These are phyloP conservation scores for Ophiostoma triangulosporum DNA, from an alignment of 2,329 filamentous ascomycete genomes.

Conservation along the genomic window DNA sequence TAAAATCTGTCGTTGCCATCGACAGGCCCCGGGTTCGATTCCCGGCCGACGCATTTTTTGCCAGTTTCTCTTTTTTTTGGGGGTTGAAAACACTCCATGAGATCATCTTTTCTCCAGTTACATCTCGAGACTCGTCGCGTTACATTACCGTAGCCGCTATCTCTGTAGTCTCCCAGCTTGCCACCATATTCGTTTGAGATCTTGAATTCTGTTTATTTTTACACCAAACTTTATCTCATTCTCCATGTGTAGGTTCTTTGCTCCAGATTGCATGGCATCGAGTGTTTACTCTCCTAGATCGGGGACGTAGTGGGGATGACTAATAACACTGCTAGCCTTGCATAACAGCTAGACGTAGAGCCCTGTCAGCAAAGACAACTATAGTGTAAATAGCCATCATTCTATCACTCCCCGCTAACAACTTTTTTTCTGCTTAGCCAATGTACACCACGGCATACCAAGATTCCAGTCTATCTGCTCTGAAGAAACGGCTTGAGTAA, in stretches of 20 bases:
- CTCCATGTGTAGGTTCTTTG: too few species aligned
- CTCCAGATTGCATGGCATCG: too few species aligned
- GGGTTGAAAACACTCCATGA: too few species aligned
- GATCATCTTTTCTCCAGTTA: too few species aligned
- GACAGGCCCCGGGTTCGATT: background rate
- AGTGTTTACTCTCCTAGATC: background rate
- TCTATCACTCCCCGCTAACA: slow-evolving; percentile 3
- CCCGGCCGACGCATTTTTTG: background rate
- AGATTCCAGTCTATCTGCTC: background rate
- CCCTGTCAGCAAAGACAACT: background rate
- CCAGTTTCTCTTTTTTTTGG: background rate
- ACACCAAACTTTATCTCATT: too few species aligned
- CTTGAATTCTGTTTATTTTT: too few species aligned
- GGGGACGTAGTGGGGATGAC: background rate
- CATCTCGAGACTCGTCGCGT: too few species aligned
- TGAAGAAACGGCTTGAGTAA: too few species aligned
- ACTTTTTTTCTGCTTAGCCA: slow-evolving; percentile 4
- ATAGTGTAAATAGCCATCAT: background rate
- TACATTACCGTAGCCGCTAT: too few species aligned
- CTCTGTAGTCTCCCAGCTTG: too few species aligned
- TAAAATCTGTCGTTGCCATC: background rate
- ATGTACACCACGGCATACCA: background rate
- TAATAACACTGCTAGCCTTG: background rate
- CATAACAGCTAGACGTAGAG: background rate
- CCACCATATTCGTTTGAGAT: too few species aligned